phyloP scores from a whole-genome alignment of 1,139 yeast genomes.

The Blastobotrys raffinosifermentans region DNA sequence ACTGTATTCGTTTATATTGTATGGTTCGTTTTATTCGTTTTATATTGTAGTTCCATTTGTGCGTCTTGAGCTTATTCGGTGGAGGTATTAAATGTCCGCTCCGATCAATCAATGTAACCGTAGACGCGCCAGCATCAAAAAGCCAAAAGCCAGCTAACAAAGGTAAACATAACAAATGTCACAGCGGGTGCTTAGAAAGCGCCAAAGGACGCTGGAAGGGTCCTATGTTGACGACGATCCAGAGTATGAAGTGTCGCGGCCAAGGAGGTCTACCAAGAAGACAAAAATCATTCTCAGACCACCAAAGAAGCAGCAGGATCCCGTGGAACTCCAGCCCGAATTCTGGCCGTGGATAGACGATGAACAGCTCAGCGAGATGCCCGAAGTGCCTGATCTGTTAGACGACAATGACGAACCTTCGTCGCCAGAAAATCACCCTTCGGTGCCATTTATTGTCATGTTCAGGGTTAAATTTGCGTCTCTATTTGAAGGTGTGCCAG shows the following conservation, averaged over 20 bases:
- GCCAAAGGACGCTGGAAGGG: conserved; percentile 7
- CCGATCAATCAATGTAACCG: too few species aligned
- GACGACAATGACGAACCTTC: conserved; percentile 12
- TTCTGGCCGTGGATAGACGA: conserved; percentile 27
- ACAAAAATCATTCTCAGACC: conserved; percentile 3
- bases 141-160: too few species aligned
- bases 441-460: conserved; percentile 31
- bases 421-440: conserved; percentile 22
- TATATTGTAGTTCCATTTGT: too few species aligned
- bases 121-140: too few species aligned
- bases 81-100: too few species aligned
- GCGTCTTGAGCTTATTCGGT: too few species aligned
- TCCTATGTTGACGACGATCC: conserved; percentile 3
- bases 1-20: too few species aligned
- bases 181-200: too few species aligned
- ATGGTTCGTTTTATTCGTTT: too few species aligned
- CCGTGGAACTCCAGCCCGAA: conserved; percentile 20
- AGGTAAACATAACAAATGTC: too few species aligned
- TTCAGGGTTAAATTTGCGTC: conserved; percentile 31
- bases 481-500: conserved; percentile 31
- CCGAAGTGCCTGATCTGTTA: conserved; percentile 13
- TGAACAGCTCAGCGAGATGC: conserved; percentile 21
- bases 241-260: conserved; percentile 4
- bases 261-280: conserved; percentile 3
- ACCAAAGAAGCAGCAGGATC: not conserved